Evolutionary conservation across 1,284 basidiomycete genomes (phyloP).

Genomic region (Cystobasidiaceae sp.): DNA sequence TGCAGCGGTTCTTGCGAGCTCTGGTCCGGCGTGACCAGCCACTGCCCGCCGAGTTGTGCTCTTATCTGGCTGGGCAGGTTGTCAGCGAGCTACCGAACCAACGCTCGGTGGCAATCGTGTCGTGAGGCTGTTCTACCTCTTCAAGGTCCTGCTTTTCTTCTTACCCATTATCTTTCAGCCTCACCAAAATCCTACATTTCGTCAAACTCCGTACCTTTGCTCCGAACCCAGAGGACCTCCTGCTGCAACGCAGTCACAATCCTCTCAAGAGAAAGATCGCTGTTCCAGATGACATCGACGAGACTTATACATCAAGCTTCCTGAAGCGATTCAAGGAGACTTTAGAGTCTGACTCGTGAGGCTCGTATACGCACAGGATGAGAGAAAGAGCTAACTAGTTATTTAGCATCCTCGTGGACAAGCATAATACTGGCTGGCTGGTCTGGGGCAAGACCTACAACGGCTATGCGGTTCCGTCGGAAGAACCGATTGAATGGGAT

Average conservation of each 20-base stretch:
- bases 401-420: slow-evolving; percentile 61
- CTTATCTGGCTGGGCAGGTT: slow-evolving; percentile 45
- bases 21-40: slow-evolving; percentile 71
- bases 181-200: slow-evolving; percentile 68
- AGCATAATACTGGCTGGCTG: slow-evolving; percentile 76
- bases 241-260: slow-evolving; percentile 72
- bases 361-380: not conserved
- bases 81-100: slow-evolving; percentile 75
- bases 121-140: slow-evolving; percentile 52
- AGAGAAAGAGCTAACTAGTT: not conserved
- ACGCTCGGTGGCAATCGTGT: slow-evolving; percentile 58
- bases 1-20: slow-evolving; percentile 59
- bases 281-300: slow-evolving; percentile 48
- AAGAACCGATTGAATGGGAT: slow-evolving; percentile 63
- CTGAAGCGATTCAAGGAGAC: slow-evolving; percentile 50
- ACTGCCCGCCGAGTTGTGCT: slow-evolving; percentile 59
- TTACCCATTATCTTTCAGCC: slow-evolving; percentile 50
- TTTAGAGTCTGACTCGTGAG: slow-evolving; percentile 35
- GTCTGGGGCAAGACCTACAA: slow-evolving; percentile 69
- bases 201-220: slow-evolving; percentile 79
- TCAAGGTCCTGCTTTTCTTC: not conserved
- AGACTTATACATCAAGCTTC: slow-evolving; percentile 58
- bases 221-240: slow-evolving; percentile 61
- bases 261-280: slow-evolving; percentile 60
- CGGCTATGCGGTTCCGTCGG: slow-evolving; percentile 58